phyloP scores from a whole-genome alignment of 352 stramenopile genomes.

The Pythium folliculosum region DNA sequence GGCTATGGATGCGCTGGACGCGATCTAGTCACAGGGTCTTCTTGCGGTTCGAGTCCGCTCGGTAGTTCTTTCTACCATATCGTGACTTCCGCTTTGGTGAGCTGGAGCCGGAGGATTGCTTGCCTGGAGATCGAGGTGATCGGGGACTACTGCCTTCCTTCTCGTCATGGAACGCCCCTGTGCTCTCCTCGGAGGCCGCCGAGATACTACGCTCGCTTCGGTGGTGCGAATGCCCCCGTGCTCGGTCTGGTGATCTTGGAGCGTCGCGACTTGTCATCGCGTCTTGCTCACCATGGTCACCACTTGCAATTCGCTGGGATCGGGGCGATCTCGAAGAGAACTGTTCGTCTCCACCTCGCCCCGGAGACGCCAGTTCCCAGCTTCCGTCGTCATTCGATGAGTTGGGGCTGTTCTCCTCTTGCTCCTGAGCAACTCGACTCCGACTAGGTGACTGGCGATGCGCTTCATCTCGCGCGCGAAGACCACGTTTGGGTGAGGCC shows the following conservation, averaged over 20 bases:
- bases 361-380: conserved; percentile 22
- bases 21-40: conserved; percentile 36
- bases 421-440: background rate
- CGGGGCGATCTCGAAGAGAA: conserved; percentile 8
- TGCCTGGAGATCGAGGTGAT: conserved; percentile 23
- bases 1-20: no score
- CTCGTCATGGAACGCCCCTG: conserved; percentile 1
- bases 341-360: background rate
- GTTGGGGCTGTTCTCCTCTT: conserved; percentile 14
- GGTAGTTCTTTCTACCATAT: conserved; percentile 81
- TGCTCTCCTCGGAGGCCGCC: conserved; percentile 14
- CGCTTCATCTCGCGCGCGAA: background rate
- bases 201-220: conserved; percentile 7
- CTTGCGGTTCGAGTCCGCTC: conserved; percentile 62
- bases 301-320: background rate
- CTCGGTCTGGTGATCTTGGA: background rate
- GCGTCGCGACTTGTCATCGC: background rate
- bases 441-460: background rate
- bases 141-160: conserved; percentile 22
- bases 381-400: conserved; percentile 25
- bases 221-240: background rate
- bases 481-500: conserved; percentile 8
- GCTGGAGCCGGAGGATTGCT: conserved; percentile 7
- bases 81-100: conserved; percentile 59
- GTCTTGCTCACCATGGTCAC: conserved; percentile 1